These are phyloP conservation scores for Teratosphaeria gauchensis DNA, from an alignment of 2,329 filamentous ascomycete genomes.

Conservation along the genomic window DNA sequence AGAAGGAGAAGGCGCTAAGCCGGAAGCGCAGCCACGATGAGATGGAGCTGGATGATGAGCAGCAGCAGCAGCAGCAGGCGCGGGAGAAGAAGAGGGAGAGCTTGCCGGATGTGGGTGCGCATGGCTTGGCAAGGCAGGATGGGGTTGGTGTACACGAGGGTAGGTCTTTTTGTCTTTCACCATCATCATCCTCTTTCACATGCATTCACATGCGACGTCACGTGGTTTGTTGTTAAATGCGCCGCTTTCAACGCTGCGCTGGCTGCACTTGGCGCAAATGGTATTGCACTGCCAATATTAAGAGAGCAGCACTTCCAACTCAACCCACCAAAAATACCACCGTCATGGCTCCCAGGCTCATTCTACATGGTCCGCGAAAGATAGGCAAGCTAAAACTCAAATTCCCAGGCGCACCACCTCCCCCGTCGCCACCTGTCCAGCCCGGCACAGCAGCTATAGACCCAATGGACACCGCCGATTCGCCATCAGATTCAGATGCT, in stretches of 20 bases:
- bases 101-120: constrained; percentile 47
- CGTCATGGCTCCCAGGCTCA: neutral
- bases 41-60: constrained; percentile 35
- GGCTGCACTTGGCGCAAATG: neutral
- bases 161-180: constrained; percentile 25
- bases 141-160: constrained; percentile 52
- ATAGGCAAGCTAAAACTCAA: constrained; percentile 7
- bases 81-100: constrained; percentile 59
- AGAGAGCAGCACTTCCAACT: too few relatives aligned
- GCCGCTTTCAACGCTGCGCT: neutral
- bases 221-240: neutral
- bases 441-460: constrained; percentile 21
- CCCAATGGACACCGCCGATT: constrained; percentile 54
- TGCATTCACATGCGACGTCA: neutral
- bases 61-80: constrained; percentile 39
- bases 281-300: neutral
- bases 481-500: constrained; percentile 45
- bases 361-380: neutral
- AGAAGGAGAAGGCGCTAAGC: constrained; percentile 17
- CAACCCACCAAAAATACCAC: neutral
- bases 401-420: constrained; percentile 16
- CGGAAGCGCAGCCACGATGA: constrained; percentile 24
- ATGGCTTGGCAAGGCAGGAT: constrained; percentile 55
- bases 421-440: constrained; percentile 23
- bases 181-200: neutral